Conservation (phyloP, 495 filamentous ascomycete species). For the Amniculicola lignicola region DNA sequence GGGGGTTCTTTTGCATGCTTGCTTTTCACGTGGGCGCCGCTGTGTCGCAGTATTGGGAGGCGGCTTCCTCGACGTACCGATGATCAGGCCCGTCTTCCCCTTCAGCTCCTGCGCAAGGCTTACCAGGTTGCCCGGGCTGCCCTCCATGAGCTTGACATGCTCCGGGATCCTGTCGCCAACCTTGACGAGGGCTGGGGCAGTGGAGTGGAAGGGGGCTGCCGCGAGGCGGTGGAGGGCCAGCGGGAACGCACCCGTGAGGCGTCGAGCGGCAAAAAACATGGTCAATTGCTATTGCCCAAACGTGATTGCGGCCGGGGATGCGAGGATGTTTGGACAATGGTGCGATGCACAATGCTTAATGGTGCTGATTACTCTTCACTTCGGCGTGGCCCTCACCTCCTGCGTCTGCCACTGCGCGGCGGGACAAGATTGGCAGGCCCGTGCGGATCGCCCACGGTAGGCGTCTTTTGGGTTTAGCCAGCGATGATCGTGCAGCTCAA, state of each 20-base stretch:
- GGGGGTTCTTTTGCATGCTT: background rate
- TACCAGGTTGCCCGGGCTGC: slow-evolving; percentile 74
- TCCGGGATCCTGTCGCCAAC: slow-evolving; percentile 62
- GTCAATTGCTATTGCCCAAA: no score
- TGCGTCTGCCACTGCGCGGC: no score
- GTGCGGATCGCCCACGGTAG: no score
- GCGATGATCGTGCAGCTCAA: no score
- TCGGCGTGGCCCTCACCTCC: no score
- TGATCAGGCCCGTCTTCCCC: slow-evolving; percentile 66
- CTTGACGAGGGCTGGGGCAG: slow-evolving; percentile 50
- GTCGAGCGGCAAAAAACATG: slow-evolving; percentile 16
- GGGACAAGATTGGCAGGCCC: no score
- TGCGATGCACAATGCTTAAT: background rate
- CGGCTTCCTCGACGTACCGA: slow-evolving; percentile 51
- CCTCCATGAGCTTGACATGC: slow-evolving; percentile 62
- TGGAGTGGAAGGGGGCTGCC: slow-evolving; percentile 52
- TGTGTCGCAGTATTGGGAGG: no score
- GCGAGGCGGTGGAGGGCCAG: slow-evolving; percentile 18
- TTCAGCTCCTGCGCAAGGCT: slow-evolving; percentile 73
- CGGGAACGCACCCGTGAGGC: slow-evolving; percentile 3
- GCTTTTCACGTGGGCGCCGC: background rate
- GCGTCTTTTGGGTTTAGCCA: no score
- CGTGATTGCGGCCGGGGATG: background rate
- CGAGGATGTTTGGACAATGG: background rate
- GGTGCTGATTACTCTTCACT: no score